phyloP scores from a whole-genome alignment of 768 basidiomycete species.

The Rhodotorula babjevae region DNA sequence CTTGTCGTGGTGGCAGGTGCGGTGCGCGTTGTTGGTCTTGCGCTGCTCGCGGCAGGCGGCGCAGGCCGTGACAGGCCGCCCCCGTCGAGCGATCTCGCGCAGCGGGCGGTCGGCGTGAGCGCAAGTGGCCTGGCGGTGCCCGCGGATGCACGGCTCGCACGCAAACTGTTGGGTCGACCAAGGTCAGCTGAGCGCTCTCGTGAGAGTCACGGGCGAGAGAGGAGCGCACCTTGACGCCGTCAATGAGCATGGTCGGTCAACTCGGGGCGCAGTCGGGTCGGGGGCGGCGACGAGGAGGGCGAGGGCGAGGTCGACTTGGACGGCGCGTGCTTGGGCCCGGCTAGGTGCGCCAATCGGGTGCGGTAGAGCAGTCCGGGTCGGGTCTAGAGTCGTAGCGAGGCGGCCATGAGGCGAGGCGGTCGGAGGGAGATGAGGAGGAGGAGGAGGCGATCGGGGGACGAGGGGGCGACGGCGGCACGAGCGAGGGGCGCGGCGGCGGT shows the following conservation, averaged over 20 bases:
- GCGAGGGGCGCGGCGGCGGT: too few species aligned
- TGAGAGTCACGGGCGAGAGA: background rate
- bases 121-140: conserved; percentile 84
- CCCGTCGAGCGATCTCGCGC: conserved; percentile 92
- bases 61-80: conserved; percentile 86
- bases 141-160: conserved; percentile 90
- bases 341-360: too few species aligned
- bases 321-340: too few species aligned
- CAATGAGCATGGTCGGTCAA: conserved; percentile 20
- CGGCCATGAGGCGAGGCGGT: too few species aligned
- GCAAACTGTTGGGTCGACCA: conserved; percentile 9
- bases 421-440: too few species aligned
- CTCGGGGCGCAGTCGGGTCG: background rate
- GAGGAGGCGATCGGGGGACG: too few species aligned
- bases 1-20: conserved; percentile 15
- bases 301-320: too few species aligned
- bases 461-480: too few species aligned
- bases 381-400: too few species aligned
- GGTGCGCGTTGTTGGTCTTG: conserved; percentile 55
- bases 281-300: too few species aligned
- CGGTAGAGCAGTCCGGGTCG: too few species aligned
- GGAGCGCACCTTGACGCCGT: conserved; percentile 25
- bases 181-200: background rate
- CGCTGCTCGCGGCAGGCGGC: conserved; percentile 74
- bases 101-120: conserved; percentile 79